Evolutionary conservation across 495 filamentous ascomycete genomes (phyloP).

Genomic region (Daldinia decipiens): DNA sequence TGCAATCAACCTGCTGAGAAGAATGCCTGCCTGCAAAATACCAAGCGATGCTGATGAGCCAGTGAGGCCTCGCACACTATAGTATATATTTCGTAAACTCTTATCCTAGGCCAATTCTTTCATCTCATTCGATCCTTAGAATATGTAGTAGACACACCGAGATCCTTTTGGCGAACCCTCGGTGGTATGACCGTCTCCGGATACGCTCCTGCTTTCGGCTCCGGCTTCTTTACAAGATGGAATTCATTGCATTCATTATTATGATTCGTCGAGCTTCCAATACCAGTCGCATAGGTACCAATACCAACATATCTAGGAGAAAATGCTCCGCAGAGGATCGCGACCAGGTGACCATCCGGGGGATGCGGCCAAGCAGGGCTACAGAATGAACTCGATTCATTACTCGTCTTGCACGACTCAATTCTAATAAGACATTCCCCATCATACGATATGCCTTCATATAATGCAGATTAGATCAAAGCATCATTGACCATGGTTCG

Average conservation of each 20-base stretch:
- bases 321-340: constrained; percentile 32
- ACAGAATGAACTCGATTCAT: constrained; percentile 10
- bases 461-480: background rate
- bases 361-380: constrained; percentile 16
- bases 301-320: constrained; percentile 21
- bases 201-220: constrained; percentile 21
- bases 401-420: constrained; percentile 6
- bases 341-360: constrained; percentile 27
- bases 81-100: background rate
- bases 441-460: constrained; percentile 20
- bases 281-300: constrained; percentile 9
- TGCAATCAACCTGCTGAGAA: background rate
- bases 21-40: background rate
- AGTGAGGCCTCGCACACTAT: background rate
- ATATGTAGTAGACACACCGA: background rate
- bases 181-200: constrained; percentile 24
- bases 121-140: background rate
- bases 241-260: constrained; percentile 3
- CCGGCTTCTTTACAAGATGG: constrained; percentile 1
- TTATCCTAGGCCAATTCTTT: background rate
- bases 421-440: constrained; percentile 6
- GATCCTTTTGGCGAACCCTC: constrained; percentile 9
- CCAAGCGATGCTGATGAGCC: background rate
- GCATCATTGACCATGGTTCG: constrained; percentile 11
- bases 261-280: constrained; percentile 23